Evolutionary conservation across 805 yeast genomes (phyloP).

Genomic region (Metschnikowia proteae): DNA sequence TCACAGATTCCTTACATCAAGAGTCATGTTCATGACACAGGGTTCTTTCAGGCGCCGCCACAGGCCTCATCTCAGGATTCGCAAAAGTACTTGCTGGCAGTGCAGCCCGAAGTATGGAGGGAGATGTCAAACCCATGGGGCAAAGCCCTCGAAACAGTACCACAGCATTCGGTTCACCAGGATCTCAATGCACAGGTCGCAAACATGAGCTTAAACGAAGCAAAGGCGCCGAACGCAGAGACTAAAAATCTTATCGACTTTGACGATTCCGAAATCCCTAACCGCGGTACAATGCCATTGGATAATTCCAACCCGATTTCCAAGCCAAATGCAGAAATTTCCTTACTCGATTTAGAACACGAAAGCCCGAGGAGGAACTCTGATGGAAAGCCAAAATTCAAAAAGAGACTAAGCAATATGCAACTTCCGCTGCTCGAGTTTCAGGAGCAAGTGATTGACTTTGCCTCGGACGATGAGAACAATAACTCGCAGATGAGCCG

Average conservation of each 20-base stretch:
- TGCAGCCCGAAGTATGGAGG: constrained; percentile 2
- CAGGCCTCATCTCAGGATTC: not conserved
- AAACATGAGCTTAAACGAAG: not conserved
- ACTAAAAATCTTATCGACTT: not conserved
- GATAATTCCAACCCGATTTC: not conserved
- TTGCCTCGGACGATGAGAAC: constrained; percentile 45
- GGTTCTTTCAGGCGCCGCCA: not conserved
- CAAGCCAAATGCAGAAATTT: not conserved
- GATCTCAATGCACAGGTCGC: constrained; percentile 1
- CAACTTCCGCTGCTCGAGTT: constrained; percentile 30
- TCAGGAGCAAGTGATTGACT: constrained; percentile 44
- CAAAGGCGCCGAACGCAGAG: not conserved
- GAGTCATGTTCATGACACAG: not conserved
- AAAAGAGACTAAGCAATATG: constrained; percentile 29
- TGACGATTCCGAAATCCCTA: not conserved
- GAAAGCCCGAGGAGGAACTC: constrained; percentile 4
- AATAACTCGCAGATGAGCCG: constrained; percentile 37
- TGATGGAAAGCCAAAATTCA: constrained; percentile 26
- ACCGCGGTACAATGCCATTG: not conserved
- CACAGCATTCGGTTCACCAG: not conserved
- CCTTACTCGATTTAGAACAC: constrained; percentile 23
- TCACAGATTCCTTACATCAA: not conserved
- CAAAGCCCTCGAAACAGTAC: constrained; percentile 5
- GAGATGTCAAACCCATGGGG: constrained; percentile 19
- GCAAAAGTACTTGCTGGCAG: not conserved